Evolutionary conservation across 2,329 filamentous ascomycete species (phyloP), one percentile per base, ranked within the genome.

Genomic region (Penicillium italicum): DNA sequence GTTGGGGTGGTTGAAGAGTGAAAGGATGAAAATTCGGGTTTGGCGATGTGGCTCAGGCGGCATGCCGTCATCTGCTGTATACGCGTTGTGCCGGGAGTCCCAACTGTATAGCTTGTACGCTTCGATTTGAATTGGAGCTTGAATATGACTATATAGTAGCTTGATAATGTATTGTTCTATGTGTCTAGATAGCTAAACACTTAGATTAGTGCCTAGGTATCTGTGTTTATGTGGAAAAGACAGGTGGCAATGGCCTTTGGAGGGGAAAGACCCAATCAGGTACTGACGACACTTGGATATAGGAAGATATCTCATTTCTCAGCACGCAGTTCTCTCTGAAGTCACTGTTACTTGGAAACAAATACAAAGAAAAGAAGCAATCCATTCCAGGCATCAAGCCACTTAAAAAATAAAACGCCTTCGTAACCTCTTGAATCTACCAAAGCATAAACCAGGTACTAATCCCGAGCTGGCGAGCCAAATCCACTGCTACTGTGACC

Each of bases 21-120:
- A 60, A 62, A 62, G 58, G 56, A 53, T 52, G 62, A 67, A 67
- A 68, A 66, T 64, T 68, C 63, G 58, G 62, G 63, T 59, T 55
- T 60, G 57, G 58, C 58, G 60, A 58, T 56, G 58, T 55, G 58
- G 57, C 52, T 52, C 40, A 57, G 62, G 62, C 63, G 62, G 62
- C 63, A 65, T 66, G 61, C 63, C 63, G 63, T 65, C 63, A 65
- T 65, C 49, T 58, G 50, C 49, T 11, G 38, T 41, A 34, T 44
- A 43, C 34, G 20, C 43, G 43, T 33, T 45, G 30, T 48, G 40
- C 24, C 48, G 37, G 20, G 37, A 26, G 20, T 38, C 44, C n/a
- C 11, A 11, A 45, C 11, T 40, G 36, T 49, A 41, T 14, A 30
- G 24, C 22, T 47, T 18, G 9, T 24, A 36, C 3, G 16, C 37